A percentile compares a stretch with the other conserved stretches of the same genome.
These are phyloP conservation scores for Leishmania lainsoni DNA, from an alignment of 208 protist genomes.

Conservation along the genomic window DNA sequence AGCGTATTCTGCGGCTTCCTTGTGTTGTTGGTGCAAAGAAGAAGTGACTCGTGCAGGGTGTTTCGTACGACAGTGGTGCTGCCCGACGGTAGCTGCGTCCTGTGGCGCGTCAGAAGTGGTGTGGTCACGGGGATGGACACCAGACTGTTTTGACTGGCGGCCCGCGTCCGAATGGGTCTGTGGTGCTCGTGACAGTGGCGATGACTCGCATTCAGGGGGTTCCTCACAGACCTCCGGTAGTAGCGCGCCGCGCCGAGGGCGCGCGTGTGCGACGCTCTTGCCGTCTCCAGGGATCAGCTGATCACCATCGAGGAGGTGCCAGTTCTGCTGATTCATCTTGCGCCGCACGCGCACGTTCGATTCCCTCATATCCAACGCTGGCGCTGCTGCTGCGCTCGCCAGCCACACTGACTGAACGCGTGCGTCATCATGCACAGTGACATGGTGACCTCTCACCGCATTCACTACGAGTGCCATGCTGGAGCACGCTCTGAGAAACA, in stretches of 20 bases:
- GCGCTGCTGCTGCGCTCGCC: neutral
- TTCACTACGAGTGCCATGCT: neutral
- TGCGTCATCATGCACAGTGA: neutral
- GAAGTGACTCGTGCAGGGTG: neutral
- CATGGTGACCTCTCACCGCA: neutral
- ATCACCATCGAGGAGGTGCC: constrained; percentile 29
- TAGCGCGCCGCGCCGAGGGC: neutral
- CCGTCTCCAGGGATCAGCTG: constrained; percentile 10
- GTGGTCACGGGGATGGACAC: neutral
- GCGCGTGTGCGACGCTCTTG: neutral
- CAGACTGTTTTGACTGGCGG: neutral
- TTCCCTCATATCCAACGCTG: neutral
- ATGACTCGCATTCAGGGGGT: neutral
- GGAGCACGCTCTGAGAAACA: neutral
- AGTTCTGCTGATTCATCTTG: constrained; percentile 5
- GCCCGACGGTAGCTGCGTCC: neutral
- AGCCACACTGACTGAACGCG: neutral
- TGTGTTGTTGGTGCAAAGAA: neutral
- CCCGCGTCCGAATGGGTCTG: neutral
- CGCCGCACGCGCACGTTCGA: neutral
- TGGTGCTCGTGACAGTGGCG: neutral
- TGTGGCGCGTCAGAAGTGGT: neutral
- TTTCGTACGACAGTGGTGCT: neutral
- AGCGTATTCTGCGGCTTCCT: neutral
- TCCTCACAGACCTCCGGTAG: neutral